A percentile compares a stretch with the other conserved stretches of the same genome.
phyloP scores from a whole-genome alignment of 495 filamentous ascomycete species.

The Diplogelasinospora grovesii region DNA sequence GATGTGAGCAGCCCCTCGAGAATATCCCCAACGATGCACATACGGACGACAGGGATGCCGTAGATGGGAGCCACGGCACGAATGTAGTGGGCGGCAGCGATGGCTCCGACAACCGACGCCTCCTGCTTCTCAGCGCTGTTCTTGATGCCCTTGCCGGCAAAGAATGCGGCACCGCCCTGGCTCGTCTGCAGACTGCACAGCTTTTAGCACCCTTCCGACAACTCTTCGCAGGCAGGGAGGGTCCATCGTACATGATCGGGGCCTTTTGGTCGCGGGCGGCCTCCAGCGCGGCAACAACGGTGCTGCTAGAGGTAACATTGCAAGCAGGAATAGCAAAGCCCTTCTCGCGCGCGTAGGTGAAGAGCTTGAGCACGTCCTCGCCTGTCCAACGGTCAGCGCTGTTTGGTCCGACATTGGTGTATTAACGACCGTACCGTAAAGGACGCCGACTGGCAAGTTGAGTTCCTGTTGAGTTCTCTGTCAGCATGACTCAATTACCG shows the following conservation, averaged over 20 bases:
- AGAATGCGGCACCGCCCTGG: constrained; percentile 91
- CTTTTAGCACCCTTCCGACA: constrained; percentile 6
- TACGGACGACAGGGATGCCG: constrained; percentile 83
- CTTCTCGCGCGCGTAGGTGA: constrained; percentile 79
- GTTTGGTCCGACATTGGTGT: too few relatives aligned
- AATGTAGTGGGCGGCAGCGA: constrained; percentile 92
- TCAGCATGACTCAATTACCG: too few relatives aligned
- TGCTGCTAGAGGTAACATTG: constrained; percentile 90
- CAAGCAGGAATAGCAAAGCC: constrained; percentile 78
- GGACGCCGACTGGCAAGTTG: too few relatives aligned
- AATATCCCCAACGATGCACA: too few relatives aligned
- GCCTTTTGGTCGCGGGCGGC: constrained; percentile 84
- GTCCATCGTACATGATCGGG: constrained; percentile 56
- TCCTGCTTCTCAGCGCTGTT: constrained; percentile 67
- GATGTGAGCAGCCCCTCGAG: constrained; percentile 2
- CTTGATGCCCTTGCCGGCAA: constrained; percentile 86
- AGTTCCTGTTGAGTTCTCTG: too few relatives aligned
- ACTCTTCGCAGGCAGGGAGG: too few relatives aligned
- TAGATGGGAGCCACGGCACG: constrained; percentile 80
- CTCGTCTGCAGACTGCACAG: constrained; percentile 11
- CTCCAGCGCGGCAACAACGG: constrained; percentile 81
- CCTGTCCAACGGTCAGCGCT: too few relatives aligned
- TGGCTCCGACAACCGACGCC: constrained; percentile 78
- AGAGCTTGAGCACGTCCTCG: too few relatives aligned
- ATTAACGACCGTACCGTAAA: too few relatives aligned